Base-by-base conservation (phyloP, 441 rosid genomes). In the Kokia cookei region DNA sequence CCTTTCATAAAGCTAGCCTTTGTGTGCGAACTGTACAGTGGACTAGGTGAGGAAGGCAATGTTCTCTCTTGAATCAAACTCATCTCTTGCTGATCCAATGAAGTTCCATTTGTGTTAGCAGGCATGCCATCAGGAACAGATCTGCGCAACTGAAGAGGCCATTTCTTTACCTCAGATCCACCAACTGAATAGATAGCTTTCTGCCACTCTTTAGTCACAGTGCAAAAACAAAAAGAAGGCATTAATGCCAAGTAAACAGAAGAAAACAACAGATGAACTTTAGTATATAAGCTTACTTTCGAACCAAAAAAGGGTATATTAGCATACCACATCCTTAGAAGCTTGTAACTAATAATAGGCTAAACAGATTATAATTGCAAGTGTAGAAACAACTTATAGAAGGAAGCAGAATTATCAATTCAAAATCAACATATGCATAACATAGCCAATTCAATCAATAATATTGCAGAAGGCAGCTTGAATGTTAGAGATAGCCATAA, bases 131-230 rank as follows among this genome's bases (percentile, higher is more conserved):
- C 94, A 75, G 92, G 89, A 26, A 84, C 86, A 73, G 98, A 88
- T 78, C 96, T 89, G 27, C 99, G 91, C 71, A 94, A 89, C 84
- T 97, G 99, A 78, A 91, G 77, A 17, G 98, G 92, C 99, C 99
- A 97, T 82, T 88, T 94, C 83, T 93, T 97, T 82, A 91, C 79
- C 81, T 97, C 99, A 61, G 98, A 86, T 55, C 96, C 98, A 58
- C 96, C 97, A 74, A 91, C 96, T 22, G 98, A 86, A 86, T 88
- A 91, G 76, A 97, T 90, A 71, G 99, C 99, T 75, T 93, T 97
- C 82, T 94, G 98, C 99, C 99, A 97, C 83, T 94, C 99, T 96
- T 78, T 73, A 67, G 82, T 51, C 40, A 73, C 61, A 37, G 4
- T 13, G 58, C 59, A 75, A 43, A 65, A 26, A 63, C 62, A 17